Conservation (phyloP, 345 rosid species). For the Ricinus communis region DNA sequence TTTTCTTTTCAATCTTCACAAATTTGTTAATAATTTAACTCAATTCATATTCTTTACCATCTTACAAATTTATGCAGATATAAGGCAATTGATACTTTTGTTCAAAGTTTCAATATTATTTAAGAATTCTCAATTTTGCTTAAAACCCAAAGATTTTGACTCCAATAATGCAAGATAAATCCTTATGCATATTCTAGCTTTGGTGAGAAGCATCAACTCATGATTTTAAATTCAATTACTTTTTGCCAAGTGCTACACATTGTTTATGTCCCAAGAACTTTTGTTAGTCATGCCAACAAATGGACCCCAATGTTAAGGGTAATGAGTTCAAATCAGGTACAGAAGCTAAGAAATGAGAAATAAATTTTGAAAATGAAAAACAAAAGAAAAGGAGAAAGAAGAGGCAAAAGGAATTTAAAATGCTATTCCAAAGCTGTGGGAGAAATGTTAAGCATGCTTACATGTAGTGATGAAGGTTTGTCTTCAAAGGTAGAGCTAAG, state of each 20-base stretch:
- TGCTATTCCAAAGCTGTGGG: not conserved
- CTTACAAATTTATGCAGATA: too few species aligned
- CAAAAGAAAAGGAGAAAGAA: not conserved
- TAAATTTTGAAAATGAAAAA: not conserved
- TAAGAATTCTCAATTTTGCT: too few species aligned
- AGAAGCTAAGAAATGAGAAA: not conserved
- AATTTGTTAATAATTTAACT: conserved; percentile 8
- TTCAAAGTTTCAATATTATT: too few species aligned
- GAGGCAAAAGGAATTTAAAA: not conserved
- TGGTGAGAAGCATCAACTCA: not conserved
- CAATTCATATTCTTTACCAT: not conserved
- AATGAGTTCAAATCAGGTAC: too few species aligned
- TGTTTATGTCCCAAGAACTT: too few species aligned
- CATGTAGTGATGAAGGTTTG: not conserved
- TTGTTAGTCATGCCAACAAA: too few species aligned
- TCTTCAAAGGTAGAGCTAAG: not conserved
- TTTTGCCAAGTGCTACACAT: too few species aligned
- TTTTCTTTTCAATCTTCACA: not conserved
- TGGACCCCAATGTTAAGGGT: too few species aligned
- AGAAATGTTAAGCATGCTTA: conserved; percentile 4
- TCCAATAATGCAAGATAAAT: not conserved
- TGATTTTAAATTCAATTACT: not conserved
- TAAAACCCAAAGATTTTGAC: not conserved
- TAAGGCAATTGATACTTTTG: too few species aligned
- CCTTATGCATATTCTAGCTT: not conserved